phyloP scores from a whole-genome alignment of 225 moss, liverwort and hornwort species.

The Sphagnum tenellum region DNA sequence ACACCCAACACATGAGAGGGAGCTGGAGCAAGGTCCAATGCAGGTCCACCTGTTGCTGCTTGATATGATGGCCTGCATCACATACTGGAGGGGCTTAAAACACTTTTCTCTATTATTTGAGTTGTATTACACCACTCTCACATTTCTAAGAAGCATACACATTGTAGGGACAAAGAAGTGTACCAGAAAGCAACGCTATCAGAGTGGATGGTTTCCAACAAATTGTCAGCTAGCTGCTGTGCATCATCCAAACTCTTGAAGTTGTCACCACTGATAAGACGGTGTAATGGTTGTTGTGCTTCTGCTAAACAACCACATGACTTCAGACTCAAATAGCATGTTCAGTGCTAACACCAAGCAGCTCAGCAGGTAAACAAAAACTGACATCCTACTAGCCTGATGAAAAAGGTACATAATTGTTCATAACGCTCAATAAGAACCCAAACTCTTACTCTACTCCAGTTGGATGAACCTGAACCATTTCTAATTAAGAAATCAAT shows the following conservation, averaged over 20 bases:
- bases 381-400: no score
- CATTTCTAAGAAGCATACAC: no score
- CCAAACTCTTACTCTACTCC: no score
- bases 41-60: constrained; percentile 18
- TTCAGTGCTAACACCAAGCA: no score
- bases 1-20: constrained; percentile 27
- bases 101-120: no score
- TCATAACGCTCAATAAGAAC: no score
- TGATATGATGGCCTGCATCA: constrained; percentile 38
- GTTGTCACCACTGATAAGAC: constrained; percentile 62
- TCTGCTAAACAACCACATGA: constrained; percentile 25
- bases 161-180: neutral
- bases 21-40: constrained; percentile 26
- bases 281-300: constrained; percentile 55
- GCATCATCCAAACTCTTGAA: constrained; percentile 69
- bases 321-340: no score
- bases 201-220: constrained; percentile 63
- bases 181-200: constrained; percentile 49
- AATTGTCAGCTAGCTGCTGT: constrained; percentile 57
- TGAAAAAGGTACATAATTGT: no score
- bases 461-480: no score
- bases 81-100: neutral
- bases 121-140: no score
- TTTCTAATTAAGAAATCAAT: no score
- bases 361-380: no score